Conservation (phyloP, 306 rosid species). For the Castanospermum australe region DNA sequence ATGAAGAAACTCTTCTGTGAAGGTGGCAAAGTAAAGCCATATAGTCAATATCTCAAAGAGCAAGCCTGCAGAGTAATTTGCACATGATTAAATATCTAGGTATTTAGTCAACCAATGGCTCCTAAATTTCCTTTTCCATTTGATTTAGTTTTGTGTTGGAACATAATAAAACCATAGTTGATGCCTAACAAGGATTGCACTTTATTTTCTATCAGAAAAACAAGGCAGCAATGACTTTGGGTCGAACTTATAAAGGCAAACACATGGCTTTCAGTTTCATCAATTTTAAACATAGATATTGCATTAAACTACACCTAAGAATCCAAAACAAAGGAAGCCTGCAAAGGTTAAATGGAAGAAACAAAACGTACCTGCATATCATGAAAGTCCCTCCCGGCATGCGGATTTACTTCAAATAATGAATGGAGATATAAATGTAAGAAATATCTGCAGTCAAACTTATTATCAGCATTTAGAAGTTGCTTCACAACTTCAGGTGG, state of each 20-base stretch:
- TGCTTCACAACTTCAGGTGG: slow-evolving; percentile 75
- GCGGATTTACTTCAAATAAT: slow-evolving; percentile 74
- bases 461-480: slow-evolving; percentile 52
- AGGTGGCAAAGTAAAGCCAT: neutral
- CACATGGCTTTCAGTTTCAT: slow-evolving; percentile 18
- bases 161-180: neutral
- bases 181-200: neutral
- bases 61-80: neutral
- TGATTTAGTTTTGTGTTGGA: neutral
- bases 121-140: neutral
- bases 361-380: slow-evolving; percentile 68
- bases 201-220: neutral
- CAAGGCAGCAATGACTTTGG: neutral
- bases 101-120: neutral
- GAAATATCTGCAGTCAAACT: slow-evolving; percentile 63
- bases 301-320: slow-evolving; percentile 8
- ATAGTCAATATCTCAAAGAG: neutral
- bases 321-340: slow-evolving; percentile 2
- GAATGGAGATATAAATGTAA: slow-evolving; percentile 79
- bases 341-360: slow-evolving; percentile 3
- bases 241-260: neutral
- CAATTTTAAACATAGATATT: neutral
- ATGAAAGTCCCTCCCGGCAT: slow-evolving; percentile 80
- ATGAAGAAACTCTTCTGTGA: neutral
- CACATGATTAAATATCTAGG: neutral